A percentile compares a stretch with the other conserved stretches of the same genome.
Conservation (phyloP, 345 rosid genomes). For the Bruguiera parviflora region DNA sequence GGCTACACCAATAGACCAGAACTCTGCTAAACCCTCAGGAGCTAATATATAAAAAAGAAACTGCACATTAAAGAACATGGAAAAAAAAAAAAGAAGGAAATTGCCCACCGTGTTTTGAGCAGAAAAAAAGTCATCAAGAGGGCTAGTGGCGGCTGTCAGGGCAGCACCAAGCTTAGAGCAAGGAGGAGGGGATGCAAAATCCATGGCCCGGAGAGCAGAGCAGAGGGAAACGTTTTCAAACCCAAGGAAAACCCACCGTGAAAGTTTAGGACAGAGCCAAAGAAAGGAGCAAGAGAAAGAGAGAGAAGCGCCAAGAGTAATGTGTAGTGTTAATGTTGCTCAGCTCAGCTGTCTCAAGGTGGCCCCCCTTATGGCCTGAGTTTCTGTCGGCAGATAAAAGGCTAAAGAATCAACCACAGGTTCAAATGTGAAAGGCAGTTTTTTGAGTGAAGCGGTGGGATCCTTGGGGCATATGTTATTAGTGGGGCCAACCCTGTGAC, state of each 20-base stretch:
- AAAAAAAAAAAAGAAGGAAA: not conserved
- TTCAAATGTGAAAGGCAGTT: slow-evolving; percentile 4
- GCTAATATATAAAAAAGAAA: too few species aligned
- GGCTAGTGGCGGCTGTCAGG: slow-evolving; percentile 4
- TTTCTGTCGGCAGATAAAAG: slow-evolving; percentile 50
- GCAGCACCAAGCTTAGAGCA: slow-evolving; percentile 28
- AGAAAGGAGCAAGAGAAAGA: not conserved
- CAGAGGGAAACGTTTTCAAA: too few species aligned
- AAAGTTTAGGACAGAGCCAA: not conserved
- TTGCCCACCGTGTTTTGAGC: slow-evolving; percentile 40
- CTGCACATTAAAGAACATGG: not conserved
- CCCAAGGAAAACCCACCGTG: not conserved
- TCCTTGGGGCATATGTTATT: not conserved
- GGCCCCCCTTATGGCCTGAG: slow-evolving; percentile 24
- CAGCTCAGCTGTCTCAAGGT: not conserved
- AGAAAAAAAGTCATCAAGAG: slow-evolving; percentile 42
- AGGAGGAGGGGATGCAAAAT: slow-evolving; percentile 27
- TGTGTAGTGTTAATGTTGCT: not conserved
- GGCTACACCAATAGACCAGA: too few species aligned
- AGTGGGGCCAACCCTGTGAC: slow-evolving; percentile 15
- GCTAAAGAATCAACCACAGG: slow-evolving; percentile 22
- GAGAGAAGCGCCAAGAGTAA: not conserved
- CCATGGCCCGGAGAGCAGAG: slow-evolving; percentile 24
- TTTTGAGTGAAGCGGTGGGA: slow-evolving; percentile 14
- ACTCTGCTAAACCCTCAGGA: not conserved